Conservation (phyloP, 768 basidiomycete genomes). For the Terana coerulea region DNA sequence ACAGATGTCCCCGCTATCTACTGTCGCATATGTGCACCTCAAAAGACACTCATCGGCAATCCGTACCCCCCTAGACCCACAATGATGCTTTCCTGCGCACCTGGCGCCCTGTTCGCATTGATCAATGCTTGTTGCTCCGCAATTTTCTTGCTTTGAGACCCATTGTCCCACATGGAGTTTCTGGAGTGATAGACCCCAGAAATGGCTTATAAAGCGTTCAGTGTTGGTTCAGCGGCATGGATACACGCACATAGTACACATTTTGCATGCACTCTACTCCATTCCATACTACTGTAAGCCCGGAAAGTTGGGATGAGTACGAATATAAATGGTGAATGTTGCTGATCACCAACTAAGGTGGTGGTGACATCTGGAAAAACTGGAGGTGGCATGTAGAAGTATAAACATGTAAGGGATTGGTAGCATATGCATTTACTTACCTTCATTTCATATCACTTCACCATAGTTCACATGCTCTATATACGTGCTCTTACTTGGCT, state of each 20-base stretch:
- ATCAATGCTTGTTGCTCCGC: too few relatives aligned
- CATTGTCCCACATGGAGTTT: neutral
- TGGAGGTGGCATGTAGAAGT: neutral
- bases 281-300: too few relatives aligned
- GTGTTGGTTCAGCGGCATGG: neutral
- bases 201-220: neutral
- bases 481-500: too few relatives aligned
- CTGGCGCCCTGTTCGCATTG: too few relatives aligned
- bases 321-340: neutral
- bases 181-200: constrained; percentile 12
- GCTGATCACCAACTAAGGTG: neutral
- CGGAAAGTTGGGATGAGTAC: too few relatives aligned
- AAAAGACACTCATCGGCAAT: too few relatives aligned
- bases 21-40: too few relatives aligned
- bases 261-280: constrained; percentile 6
- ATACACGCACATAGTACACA: neutral
- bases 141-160: neutral
- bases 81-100: too few relatives aligned
- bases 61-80: too few relatives aligned
- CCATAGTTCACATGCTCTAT: neutral
- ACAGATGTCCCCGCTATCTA: too few relatives aligned
- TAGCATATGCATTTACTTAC: neutral
- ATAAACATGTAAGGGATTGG: neutral
- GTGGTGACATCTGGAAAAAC: neutral
- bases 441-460: neutral